Base-by-base conservation (phyloP, 495 filamentous ascomycete genomes). In the Glarea lozoyensis region DNA sequence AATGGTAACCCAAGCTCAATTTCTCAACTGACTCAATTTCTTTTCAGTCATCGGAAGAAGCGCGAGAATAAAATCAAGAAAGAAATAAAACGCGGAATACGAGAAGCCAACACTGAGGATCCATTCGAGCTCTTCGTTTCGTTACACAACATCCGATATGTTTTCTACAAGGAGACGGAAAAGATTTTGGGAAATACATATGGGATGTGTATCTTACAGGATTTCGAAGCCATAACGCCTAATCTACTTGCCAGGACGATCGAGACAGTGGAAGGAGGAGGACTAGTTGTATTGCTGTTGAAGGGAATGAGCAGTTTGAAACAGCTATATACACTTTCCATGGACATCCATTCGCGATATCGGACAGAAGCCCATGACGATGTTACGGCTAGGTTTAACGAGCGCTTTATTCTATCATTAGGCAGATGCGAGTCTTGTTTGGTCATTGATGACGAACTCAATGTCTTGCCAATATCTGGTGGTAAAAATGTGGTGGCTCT, bases 151-250 rank as follows among this genome's bases (percentile, higher is more conserved):
- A 94, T 99, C 54, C 86, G 93, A 52, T 99, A 97, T 76, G 86
- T 90, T 29, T 99, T 94, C 73, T 99, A 99, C 70, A 99, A 99
- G 65, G 93, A 99, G 65, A 97, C 93, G n/a, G 93, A 99, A 47
- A 95, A 94, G 69, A 97, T 99, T 58, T 64, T 99, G 29, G 93
- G 93, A 51, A 95, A 97, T 63, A 99, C 93, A 22, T 99, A 90
- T 59, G 92, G 93, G 50, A 97, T 97, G 85, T 94, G 88, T 59
- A 92, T 97, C 49, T 67, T 99, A 43, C 93, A 99, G 58, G 93
- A 99, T 48, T 99, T 99, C 54, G 93, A 99, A 58, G 93, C 88
- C 19, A 81, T 99, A 45, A 99, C 92, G 4, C 93, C 93, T 20
- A 99, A 99, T 57, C 70, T 96, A 45, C 75, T 99, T 16, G 93